Conservation (phyloP, 2,329 filamentous ascomycete species). For the Stagonosporopsis chrysanthemi region DNA sequence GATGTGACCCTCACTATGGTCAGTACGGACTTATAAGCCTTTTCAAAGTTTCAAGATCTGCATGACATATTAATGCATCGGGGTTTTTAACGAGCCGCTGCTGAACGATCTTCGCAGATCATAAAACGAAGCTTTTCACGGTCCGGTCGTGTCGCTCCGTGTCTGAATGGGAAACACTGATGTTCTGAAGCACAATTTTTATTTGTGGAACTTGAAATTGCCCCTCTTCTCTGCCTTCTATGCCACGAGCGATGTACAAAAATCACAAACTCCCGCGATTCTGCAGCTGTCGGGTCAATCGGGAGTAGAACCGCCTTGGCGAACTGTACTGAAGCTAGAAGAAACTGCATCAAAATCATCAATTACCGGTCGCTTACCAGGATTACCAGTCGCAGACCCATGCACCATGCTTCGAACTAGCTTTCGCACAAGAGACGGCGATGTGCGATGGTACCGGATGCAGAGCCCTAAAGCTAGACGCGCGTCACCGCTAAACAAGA, state of each 20-base stretch:
- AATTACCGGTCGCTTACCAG: too few relatives aligned
- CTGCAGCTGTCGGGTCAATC: not conserved
- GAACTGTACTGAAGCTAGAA: not conserved
- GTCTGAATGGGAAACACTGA: not conserved
- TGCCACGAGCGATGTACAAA: not conserved
- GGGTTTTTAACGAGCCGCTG: not conserved
- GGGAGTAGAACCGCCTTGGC: not conserved
- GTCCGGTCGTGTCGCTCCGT: not conserved
- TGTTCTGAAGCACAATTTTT: not conserved
- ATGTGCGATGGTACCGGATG: too few relatives aligned
- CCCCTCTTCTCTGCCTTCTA: not conserved
- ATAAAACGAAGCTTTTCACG: not conserved
- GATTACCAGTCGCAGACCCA: too few relatives aligned
- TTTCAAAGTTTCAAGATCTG: not conserved
- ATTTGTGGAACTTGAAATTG: conserved; percentile 5
- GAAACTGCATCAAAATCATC: not conserved
- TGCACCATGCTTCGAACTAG: too few relatives aligned
- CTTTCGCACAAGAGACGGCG: too few relatives aligned
- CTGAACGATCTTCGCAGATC: not conserved
- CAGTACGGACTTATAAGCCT: too few relatives aligned
- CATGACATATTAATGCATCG: not conserved
- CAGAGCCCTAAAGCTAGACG: too few relatives aligned
- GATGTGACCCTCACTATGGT: not conserved
- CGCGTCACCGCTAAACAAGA: too few relatives aligned
- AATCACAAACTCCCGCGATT: not conserved